Evolutionary conservation across 2,329 filamentous ascomycete genomes (phyloP), one percentile per base, ranked within the genome.

Genomic region (Curvularia sp.): DNA sequence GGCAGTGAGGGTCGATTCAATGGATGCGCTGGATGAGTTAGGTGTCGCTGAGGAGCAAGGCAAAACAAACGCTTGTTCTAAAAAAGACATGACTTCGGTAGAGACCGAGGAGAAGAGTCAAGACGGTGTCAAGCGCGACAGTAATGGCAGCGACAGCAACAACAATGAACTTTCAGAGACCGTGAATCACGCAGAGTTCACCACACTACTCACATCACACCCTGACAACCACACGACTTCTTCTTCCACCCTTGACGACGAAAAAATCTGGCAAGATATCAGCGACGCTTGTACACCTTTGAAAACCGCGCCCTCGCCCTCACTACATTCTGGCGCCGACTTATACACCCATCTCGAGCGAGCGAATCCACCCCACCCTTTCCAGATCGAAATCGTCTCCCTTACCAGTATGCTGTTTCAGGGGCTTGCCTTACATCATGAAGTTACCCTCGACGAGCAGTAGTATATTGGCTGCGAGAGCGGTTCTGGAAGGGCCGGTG

Each of bases 1-100:
- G 10, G 12, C 26, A 3, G 22, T 15, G 13, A 43, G 52, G 5
- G 42, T 33, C 5, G 48, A 53, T n/a, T 59, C 56, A 8, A 59
- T 61, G 49, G 52, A 59, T 26, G 38, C 59, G n/a, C 52, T 59
- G 10, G 41, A 54, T 1, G 26, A 15, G 8, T 48, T 56, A 20
- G 53, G 42, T 31, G 10, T 33, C 8, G 24, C 22, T 18, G n/a
- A 50, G 18, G 18, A 39, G 38, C n/a, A 28, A 22, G 33, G 48
- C 5, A 5, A 44, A 47, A 38, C 46, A 2, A 41, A 31, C 13
- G 42, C 54, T 2, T 46, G 51, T 15, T 5, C 35, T 5, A 30
- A 39, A 6, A 42, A 44, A 43, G 13, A 42, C 7, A 2, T 51
- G 6, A 15, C 12, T 4, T 5, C 48, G 8, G 22, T 18, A 38